phyloP scores from a whole-genome alignment of 2,329 filamentous ascomycete species.

The Aspergillus oerlinghausenensis region DNA sequence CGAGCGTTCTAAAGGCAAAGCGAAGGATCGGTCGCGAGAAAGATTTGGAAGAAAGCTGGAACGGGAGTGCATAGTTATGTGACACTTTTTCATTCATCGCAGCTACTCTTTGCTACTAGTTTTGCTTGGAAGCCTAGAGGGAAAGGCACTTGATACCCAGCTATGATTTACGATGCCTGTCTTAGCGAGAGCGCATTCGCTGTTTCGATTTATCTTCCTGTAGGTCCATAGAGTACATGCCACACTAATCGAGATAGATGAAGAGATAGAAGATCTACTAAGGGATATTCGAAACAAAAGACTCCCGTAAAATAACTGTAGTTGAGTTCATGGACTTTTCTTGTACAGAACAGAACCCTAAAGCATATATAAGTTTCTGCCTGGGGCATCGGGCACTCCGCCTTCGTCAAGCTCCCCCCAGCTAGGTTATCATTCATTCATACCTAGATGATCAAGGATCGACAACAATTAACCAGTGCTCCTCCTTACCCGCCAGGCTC shows the following conservation, averaged over 20 bases:
- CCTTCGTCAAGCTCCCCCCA: not conserved
- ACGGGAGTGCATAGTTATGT: slow-evolving; percentile 43
- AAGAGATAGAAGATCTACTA: not conserved
- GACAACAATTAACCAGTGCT: slow-evolving; percentile 14
- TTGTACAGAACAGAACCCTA: not conserved
- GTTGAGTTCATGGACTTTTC: not conserved
- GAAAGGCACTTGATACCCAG: slow-evolving; percentile 7
- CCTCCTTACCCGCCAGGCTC: slow-evolving; percentile 9
- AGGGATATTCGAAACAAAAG: not conserved
- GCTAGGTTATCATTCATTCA: not conserved
- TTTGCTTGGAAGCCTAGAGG: not conserved
- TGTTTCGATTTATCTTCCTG: not conserved
- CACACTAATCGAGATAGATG: not conserved
- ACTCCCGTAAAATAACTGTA: not conserved
- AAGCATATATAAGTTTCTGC: not conserved
- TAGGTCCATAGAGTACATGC: not conserved
- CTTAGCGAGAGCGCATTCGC: not conserved
- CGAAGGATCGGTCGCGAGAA: slow-evolving; percentile 32
- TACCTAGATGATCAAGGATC: not conserved
- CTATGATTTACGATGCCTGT: slow-evolving; percentile 1
- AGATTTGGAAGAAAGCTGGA: slow-evolving; percentile 35
- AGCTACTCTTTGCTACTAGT: not conserved
- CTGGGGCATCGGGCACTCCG: not conserved
- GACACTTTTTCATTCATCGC: slow-evolving; percentile 1
- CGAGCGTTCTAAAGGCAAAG: slow-evolving; percentile 22